Base-by-base conservation (phyloP, 1,284 basidiomycete genomes). In the Naganishia liquefaciens region DNA sequence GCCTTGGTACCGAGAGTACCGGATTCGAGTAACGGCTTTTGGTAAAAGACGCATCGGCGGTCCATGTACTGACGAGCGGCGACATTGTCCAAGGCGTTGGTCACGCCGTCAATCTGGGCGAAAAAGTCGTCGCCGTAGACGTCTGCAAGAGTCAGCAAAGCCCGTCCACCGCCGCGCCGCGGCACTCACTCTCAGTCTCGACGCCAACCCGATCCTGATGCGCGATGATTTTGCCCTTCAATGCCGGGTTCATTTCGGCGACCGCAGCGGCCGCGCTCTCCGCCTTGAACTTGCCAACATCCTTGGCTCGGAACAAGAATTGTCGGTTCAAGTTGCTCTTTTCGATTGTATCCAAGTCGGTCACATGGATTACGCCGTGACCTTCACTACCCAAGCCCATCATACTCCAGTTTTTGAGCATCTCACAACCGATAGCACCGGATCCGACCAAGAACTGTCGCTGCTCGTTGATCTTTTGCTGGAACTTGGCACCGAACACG, bases 371-470 rank as follows among this genome's bases (percentile, higher is more conserved):
- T 62, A 85, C 81, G 25, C 93, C 96, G 61, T 88, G 82, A 17
- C 86, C 82, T 3, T 91, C 92, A 46, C 88, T 85, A 15, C 86
- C 95, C 53, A 99, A 82, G 70, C 96, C 96, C 86, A 99, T 97
- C 93, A 99, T 93, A 73, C 91, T 90, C 96, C 96, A 99, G 80
- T 99, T 99, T 84, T 99, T 99, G 74, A 99, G 82, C 96, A 99
- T 99, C 81, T 99, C 96, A 76, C 97, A 99, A 27, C 96, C 96
- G 76, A 99, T 99, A 51, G 96, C 96, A 66, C 96, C 96, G 25
- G 95, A 89, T 9, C 96, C 96, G 60, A 99, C 96, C 33, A 99
- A 85, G 85, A 99, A 99, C 76, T 99, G 91, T 49, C 90, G 85
- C 76, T 92, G 87, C 75, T 92, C 90, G 61, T 87, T 85, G 66